Conservation (phyloP, 108 stramenopile species). For the Discostella pseudostelligera region DNA sequence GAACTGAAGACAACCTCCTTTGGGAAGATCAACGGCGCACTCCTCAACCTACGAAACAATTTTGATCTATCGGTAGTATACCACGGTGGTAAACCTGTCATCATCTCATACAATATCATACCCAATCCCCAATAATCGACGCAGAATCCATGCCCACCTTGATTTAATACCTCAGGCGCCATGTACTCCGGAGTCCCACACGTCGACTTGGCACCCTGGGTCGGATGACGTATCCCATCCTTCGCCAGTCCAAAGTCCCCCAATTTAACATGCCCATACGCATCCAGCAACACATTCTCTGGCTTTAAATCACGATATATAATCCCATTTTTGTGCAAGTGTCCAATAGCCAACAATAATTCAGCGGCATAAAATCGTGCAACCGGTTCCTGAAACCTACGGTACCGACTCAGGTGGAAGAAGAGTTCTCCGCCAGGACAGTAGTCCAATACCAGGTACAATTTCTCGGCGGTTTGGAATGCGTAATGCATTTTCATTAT, state of each 20-base stretch:
- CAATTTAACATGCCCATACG: conserved; percentile 88
- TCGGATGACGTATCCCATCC: conserved; percentile 77
- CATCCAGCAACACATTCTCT: conserved; percentile 89
- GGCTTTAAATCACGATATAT: conserved; percentile 92
- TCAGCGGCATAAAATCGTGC: conserved; percentile 94
- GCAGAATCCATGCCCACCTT: conserved; percentile 83
- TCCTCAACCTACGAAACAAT: conserved; percentile 88
- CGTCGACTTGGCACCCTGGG: conserved; percentile 88
- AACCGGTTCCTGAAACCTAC: conserved; percentile 91
- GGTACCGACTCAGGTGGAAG: conserved; percentile 91
- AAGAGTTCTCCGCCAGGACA: conserved; percentile 97
- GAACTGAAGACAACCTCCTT: conserved; percentile 61
- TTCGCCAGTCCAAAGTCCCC: conserved; percentile 93
- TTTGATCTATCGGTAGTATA: conserved; percentile 95
- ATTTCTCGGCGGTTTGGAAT: conserved; percentile 86
- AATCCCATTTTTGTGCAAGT: conserved; percentile 83
- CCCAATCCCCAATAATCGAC: conserved; percentile 97
- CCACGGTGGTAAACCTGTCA: conserved; percentile 98
- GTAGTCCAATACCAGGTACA: conserved; percentile 95
- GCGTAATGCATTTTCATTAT: conserved; percentile 91
- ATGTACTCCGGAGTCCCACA: conserved; percentile 99
- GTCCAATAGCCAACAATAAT: conserved; percentile 85
- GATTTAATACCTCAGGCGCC: conserved; percentile 92
- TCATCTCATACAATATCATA: conserved; percentile 96
- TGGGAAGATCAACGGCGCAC: conserved; percentile 82